A percentile compares a stretch with the other conserved stretches of the same genome.
phyloP scores from a whole-genome alignment of 2,329 filamentous ascomycete species.

The Colletotrichum brevisporum region DNA sequence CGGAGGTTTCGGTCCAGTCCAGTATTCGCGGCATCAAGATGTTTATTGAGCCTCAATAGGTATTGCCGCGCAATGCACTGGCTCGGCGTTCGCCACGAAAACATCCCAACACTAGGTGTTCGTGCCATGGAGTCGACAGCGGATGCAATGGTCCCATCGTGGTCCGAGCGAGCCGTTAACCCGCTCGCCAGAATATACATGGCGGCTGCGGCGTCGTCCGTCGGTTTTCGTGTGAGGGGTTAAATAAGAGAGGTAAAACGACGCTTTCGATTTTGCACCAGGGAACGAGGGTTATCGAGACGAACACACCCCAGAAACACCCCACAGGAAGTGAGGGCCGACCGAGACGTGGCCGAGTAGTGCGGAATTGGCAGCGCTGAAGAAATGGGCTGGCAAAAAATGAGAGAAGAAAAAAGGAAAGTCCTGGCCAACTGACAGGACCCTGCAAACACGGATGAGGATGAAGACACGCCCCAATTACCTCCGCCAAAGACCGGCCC shows the following conservation, averaged over 20 bases:
- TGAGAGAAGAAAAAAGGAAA: not conserved
- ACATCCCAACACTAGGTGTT: not conserved
- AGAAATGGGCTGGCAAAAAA: slow-evolving; percentile 17
- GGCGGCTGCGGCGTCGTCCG: slow-evolving; percentile 38
- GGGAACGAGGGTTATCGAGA: slow-evolving; percentile 32
- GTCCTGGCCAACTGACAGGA: slow-evolving; percentile 16
- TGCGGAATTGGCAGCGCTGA: slow-evolving; percentile 34
- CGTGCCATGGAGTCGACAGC: not conserved
- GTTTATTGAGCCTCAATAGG: slow-evolving; percentile 14
- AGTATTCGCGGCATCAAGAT: not conserved
- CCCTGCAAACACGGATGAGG: slow-evolving; percentile 36
- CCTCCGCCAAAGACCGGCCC: not conserved
- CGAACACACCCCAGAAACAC: slow-evolving; percentile 23
- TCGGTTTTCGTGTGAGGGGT: slow-evolving; percentile 33
- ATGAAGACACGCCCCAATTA: slow-evolving; percentile 31
- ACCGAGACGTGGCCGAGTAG: slow-evolving; percentile 36
- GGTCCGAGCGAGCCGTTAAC: slow-evolving; percentile 31
- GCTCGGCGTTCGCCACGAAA: not conserved
- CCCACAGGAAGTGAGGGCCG: slow-evolving; percentile 31
- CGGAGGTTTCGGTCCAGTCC: not conserved
- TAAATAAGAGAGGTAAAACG: slow-evolving; percentile 25
- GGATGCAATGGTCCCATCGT: slow-evolving; percentile 15
- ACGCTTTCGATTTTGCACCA: slow-evolving; percentile 24
- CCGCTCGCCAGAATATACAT: slow-evolving; percentile 14
- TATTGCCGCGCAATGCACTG: too few relatives aligned